phyloP scores from a whole-genome alignment of 106 monocot genomes.

The Dendrobium catenatum region DNA sequence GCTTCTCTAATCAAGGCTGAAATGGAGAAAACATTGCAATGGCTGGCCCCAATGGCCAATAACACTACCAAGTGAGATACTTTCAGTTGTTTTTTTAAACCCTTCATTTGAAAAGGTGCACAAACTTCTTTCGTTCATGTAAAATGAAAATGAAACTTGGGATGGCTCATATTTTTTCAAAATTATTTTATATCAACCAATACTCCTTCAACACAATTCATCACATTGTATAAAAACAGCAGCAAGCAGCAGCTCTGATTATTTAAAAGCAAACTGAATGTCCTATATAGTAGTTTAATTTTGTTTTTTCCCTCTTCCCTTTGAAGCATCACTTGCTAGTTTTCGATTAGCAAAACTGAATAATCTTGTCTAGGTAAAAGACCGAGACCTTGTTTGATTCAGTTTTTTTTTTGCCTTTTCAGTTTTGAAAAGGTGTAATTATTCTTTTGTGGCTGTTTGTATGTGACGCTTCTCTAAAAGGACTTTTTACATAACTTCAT shows the following conservation, averaged over 20 bases:
- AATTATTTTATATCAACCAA: neutral
- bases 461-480: too few relatives aligned
- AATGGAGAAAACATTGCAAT: conserved; percentile 73
- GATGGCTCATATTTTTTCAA: neutral
- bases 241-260: neutral
- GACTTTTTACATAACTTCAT: too few relatives aligned
- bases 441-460: too few relatives aligned
- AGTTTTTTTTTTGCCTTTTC: too few relatives aligned
- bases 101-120: neutral
- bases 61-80: conserved; percentile 58
- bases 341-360: too few relatives aligned
- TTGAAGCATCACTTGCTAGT: too few relatives aligned
- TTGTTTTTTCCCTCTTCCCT: too few relatives aligned
- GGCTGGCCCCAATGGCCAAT: conserved; percentile 67
- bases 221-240: neutral
- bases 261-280: neutral
- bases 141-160: neutral
- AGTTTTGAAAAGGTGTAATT: too few relatives aligned
- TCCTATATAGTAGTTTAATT: neutral
- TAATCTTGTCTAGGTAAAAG: too few relatives aligned
- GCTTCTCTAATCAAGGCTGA: conserved; percentile 46
- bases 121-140: neutral
- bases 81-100: neutral
- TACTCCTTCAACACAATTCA: neutral
- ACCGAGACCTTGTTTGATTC: too few relatives aligned